Evolutionary conservation across 768 basidiomycete species (phyloP).

Genomic region (Mycena vulgaris): DNA sequence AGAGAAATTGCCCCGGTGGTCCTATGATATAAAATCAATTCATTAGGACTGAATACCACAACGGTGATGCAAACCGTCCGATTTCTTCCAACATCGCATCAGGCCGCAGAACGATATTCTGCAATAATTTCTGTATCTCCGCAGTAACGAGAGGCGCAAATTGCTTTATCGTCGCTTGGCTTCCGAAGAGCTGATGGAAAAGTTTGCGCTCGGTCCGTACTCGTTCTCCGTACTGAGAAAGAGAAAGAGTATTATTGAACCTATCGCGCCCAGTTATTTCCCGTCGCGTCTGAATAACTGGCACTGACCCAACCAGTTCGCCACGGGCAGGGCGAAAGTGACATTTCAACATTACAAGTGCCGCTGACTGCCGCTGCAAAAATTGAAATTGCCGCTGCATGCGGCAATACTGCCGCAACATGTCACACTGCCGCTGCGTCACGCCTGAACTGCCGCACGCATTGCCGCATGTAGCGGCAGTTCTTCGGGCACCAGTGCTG

Average conservation of each 20-base stretch:
- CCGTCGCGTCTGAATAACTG: too few species aligned
- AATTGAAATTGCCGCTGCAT: too few species aligned
- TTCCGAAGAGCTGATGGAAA: background rate
- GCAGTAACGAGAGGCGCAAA: background rate
- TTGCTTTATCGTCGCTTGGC: background rate
- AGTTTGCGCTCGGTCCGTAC: background rate
- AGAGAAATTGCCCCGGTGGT: background rate
- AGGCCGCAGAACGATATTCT: background rate
- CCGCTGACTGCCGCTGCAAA: too few species aligned
- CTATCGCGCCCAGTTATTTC: too few species aligned
- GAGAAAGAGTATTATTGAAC: background rate
- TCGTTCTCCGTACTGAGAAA: background rate
- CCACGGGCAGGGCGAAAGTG: too few species aligned
- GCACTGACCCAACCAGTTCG: too few species aligned
- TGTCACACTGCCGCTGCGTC: too few species aligned
- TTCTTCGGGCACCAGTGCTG: too few species aligned
- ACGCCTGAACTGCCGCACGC: too few species aligned
- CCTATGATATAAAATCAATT: background rate
- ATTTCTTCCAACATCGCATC: background rate
- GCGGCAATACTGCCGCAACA: too few species aligned
- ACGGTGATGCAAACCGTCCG: background rate
- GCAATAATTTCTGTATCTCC: background rate
- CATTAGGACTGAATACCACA: background rate
- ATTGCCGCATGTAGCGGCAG: too few species aligned
- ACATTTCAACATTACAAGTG: too few species aligned